phyloP scores from a whole-genome alignment of 768 basidiomycete genomes.

The Megacollybia marginata region DNA sequence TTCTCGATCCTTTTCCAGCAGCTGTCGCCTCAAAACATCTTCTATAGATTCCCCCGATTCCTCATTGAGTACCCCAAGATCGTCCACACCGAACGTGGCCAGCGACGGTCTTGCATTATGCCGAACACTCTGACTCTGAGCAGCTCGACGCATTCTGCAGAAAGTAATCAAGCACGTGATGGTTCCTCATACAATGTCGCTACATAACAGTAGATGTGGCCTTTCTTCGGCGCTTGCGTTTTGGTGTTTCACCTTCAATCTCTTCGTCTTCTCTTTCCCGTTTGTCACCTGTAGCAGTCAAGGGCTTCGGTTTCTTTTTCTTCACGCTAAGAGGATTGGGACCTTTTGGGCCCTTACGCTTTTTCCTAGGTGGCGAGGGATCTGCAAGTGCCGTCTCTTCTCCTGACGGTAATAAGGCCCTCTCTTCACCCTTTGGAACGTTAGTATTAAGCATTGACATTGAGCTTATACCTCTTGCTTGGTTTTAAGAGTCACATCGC shows the following conservation, averaged over 20 bases:
- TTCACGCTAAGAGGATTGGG: constrained; percentile 92
- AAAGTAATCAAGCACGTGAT: too few relatives aligned
- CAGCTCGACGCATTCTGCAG: constrained; percentile 50
- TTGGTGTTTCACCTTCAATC: not conserved
- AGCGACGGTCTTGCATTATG: constrained; percentile 47
- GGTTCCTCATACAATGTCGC: too few relatives aligned
- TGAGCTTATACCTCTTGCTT: constrained; percentile 50
- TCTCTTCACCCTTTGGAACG: constrained; percentile 50
- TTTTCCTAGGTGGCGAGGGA: constrained; percentile 42
- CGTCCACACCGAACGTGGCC: constrained; percentile 38
- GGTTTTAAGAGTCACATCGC: constrained; percentile 60
- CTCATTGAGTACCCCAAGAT: constrained; percentile 55
- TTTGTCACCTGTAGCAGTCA: not conserved
- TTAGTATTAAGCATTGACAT: not conserved
- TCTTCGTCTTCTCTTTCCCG: not conserved
- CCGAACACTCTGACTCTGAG: constrained; percentile 60
- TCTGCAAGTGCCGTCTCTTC: constrained; percentile 29
- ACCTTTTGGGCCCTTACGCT: constrained; percentile 66
- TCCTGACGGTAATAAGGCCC: constrained; percentile 46
- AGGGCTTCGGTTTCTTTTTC: constrained; percentile 46
- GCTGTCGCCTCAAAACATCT: constrained; percentile 53
- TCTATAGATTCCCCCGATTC: constrained; percentile 45
- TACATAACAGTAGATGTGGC: not conserved
- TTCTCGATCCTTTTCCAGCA: constrained; percentile 63
- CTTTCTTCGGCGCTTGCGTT: not conserved